Conservation (phyloP, 768 basidiomycete species). For the Ramaria sp. region DNA sequence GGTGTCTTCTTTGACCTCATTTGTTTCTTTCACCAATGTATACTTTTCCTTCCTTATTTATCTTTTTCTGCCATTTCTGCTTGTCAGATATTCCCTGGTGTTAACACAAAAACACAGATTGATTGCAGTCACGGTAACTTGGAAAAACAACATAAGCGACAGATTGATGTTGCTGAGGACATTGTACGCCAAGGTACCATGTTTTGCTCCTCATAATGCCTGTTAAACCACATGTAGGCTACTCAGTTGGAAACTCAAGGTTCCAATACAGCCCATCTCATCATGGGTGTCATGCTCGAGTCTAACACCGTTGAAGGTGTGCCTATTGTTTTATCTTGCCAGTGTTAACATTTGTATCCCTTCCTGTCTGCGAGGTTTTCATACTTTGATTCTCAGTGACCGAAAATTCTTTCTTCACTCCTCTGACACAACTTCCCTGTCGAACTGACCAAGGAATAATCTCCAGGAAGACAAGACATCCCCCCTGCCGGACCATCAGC, state of each 20-base stretch:
- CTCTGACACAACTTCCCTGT: neutral
- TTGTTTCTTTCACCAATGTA: too few species aligned
- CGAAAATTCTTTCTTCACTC: neutral
- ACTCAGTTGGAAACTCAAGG: constrained; percentile 48
- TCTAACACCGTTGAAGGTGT: constrained; percentile 65
- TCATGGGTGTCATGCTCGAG: constrained; percentile 95
- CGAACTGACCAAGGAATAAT: neutral
- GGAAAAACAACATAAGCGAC: constrained; percentile 81
- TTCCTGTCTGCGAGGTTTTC: too few species aligned
- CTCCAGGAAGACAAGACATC: constrained; percentile 68
- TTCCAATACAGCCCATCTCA: constrained; percentile 55
- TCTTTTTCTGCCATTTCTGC: too few species aligned
- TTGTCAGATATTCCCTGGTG: too few species aligned
- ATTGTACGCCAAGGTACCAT: constrained; percentile 44
- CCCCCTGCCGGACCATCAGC: constrained; percentile 58
- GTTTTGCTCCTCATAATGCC: neutral
- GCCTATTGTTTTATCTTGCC: neutral
- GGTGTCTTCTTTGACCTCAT: too few species aligned
- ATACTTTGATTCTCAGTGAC: too few species aligned
- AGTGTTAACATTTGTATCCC: neutral
- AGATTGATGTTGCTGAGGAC: constrained; percentile 81
- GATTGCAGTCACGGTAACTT: constrained; percentile 98
- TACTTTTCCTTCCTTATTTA: too few species aligned
- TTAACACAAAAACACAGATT: too few species aligned
- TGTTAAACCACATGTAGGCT: constrained; percentile 32